Evolutionary conservation across 176 grass and related monocot genomes (phyloP).

Genomic region (Pontederia paniculata): DNA sequence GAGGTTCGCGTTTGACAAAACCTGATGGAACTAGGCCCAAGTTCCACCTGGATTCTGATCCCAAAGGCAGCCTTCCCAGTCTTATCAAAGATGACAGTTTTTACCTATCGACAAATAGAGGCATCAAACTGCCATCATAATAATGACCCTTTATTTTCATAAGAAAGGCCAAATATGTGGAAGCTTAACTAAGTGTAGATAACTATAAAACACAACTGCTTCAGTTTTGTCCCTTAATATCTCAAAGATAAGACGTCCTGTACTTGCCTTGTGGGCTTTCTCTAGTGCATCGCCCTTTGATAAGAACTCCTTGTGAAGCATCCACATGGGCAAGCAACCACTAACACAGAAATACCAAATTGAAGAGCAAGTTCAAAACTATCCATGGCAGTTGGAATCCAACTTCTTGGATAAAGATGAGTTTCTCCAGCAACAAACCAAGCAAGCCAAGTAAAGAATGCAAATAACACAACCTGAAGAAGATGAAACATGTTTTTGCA

Average conservation of each 20-base stretch:
- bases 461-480: slow-evolving; percentile 39
- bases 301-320: slow-evolving; percentile 92
- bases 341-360: slow-evolving; percentile 17
- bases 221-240: not conserved
- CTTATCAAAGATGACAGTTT: slow-evolving; percentile 91
- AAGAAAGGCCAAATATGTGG: no score
- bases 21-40: no score
- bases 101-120: slow-evolving; percentile 36
- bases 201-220: not conserved
- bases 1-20: no score
- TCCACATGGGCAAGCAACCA: slow-evolving; percentile 93
- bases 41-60: no score
- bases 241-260: not conserved
- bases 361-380: no score
- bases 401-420: no score
- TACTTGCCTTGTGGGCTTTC: slow-evolving; percentile 90
- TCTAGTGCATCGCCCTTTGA: slow-evolving; percentile 94
- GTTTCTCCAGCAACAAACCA: no score
- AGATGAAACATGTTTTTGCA: no score
- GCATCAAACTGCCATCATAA: slow-evolving; percentile 13
- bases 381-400: no score
- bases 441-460: no score
- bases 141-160: not conserved
- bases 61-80: slow-evolving; percentile 92
- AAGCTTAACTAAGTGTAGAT: not conserved